phyloP scores from a whole-genome alignment of 2,329 filamentous ascomycete genomes.

The Monilinia polystroma region DNA sequence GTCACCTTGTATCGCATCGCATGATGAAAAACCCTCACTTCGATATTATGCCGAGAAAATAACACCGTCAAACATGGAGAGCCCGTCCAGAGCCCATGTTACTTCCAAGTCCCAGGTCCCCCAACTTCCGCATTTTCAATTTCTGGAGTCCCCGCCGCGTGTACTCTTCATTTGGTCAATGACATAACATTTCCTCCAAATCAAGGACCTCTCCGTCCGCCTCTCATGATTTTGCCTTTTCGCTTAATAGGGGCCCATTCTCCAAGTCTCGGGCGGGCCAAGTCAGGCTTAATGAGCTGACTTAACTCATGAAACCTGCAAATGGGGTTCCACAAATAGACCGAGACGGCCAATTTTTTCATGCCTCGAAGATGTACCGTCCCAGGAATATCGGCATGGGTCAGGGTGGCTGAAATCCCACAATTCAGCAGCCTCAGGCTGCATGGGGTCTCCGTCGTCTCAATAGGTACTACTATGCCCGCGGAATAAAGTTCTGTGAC shows the following conservation, averaged over 20 bases:
- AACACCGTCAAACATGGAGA: too few relatives aligned
- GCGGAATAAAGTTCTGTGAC: conserved; percentile 12
- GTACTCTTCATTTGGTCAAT: conserved; percentile 7
- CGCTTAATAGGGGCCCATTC: neutral
- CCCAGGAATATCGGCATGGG: conserved; percentile 7
- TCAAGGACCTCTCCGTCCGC: conserved; percentile 6
- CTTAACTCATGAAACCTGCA: neutral
- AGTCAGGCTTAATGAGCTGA: conserved; percentile 3
- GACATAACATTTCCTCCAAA: conserved; percentile 11
- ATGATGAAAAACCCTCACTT: too few relatives aligned
- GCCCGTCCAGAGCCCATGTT: too few relatives aligned
- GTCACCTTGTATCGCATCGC: too few relatives aligned
- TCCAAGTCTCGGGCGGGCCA: conserved; percentile 1
- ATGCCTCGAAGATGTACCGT: conserved; percentile 10
- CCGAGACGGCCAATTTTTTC: conserved; percentile 3
- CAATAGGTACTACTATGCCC: neutral
- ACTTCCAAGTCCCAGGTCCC: neutral
- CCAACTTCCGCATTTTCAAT: neutral
- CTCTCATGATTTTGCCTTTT: neutral
- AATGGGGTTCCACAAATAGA: neutral
- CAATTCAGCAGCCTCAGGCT: neutral
- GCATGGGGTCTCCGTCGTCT: neutral
- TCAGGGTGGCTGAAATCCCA: neutral
- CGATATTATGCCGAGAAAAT: too few relatives aligned
- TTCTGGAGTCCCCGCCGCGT: conserved; percentile 15